Evolutionary conservation across 2,329 filamentous ascomycete species (phyloP).

Genomic region (Colletotrichum sp.): DNA sequence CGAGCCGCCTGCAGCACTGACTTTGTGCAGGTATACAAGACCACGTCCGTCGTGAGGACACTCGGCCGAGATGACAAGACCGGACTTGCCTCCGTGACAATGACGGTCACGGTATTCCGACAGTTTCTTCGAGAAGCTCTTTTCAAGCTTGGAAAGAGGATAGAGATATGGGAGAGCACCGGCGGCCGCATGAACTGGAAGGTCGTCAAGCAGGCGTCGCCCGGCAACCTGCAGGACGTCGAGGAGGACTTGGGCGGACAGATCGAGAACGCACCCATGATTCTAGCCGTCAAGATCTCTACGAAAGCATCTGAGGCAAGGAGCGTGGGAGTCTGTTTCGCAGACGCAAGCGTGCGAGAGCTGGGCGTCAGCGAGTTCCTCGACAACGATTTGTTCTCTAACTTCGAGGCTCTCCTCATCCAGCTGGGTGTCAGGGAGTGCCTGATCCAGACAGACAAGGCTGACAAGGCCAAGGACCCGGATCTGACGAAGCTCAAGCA

Average conservation of each 20-base stretch:
- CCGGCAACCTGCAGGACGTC: slow-evolving; percentile 94
- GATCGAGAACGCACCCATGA: slow-evolving; percentile 90
- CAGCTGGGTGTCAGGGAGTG: slow-evolving; percentile 96
- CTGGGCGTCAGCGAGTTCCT: slow-evolving; percentile 96
- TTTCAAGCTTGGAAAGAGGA: slow-evolving; percentile 85
- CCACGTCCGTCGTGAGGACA: slow-evolving; percentile 91
- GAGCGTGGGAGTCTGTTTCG: slow-evolving; percentile 93
- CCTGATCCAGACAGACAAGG: slow-evolving; percentile 78
- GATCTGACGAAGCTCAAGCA: slow-evolving; percentile 86
- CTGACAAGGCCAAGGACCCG: slow-evolving; percentile 84
- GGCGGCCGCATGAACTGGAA: slow-evolving; percentile 90
- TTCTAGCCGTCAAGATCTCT: slow-evolving; percentile 91
- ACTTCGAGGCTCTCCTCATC: slow-evolving; percentile 95
- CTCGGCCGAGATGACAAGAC: slow-evolving; percentile 84
- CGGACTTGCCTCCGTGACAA: slow-evolving; percentile 90
- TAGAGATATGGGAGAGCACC: slow-evolving; percentile 86
- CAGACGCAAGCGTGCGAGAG: slow-evolving; percentile 94
- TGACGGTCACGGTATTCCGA: slow-evolving; percentile 93
- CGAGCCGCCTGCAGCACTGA: neutral
- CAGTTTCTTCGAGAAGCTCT: slow-evolving; percentile 95
- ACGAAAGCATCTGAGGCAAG: slow-evolving; percentile 86
- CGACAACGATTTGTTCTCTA: slow-evolving; percentile 98
- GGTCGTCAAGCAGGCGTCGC: slow-evolving; percentile 87
- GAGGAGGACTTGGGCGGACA: slow-evolving; percentile 92
- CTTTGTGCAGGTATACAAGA: slow-evolving; percentile 81